These are phyloP conservation scores for Trichoderma gamsii DNA, from an alignment of 495 filamentous ascomycete species.

Conservation along the genomic window DNA sequence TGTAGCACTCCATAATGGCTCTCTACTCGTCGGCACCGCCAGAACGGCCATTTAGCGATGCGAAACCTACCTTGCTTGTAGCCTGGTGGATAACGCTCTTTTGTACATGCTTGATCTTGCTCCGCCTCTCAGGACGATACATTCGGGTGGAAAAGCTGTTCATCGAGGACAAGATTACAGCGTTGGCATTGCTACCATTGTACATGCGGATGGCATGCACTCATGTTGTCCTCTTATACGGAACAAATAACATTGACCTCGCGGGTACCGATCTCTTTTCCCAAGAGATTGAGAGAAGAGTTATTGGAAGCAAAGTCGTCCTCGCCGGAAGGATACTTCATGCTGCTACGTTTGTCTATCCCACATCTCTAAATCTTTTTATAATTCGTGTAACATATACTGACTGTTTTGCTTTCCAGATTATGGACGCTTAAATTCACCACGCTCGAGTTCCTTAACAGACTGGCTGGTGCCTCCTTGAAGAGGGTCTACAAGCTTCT, in stretches of 20 bases:
- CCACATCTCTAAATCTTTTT: not conserved
- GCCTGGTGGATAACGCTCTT: constrained; percentile 73
- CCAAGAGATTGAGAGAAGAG: constrained; percentile 33
- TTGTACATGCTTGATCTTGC: constrained; percentile 58
- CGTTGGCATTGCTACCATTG: constrained; percentile 60
- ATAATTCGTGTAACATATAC: not conserved
- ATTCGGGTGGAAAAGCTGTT: constrained; percentile 63
- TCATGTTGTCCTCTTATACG: constrained; percentile 63
- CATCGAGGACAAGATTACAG: constrained; percentile 69
- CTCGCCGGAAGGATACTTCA: constrained; percentile 49
- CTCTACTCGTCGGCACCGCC: constrained; percentile 40
- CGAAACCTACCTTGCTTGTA: constrained; percentile 61
- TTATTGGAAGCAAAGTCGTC: constrained; percentile 45
- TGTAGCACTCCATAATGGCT: constrained; percentile 17
- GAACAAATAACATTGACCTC: constrained; percentile 61
- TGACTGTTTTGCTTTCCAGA: constrained; percentile 31
- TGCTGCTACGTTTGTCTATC: constrained; percentile 42
- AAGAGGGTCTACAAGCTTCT: constrained; percentile 51
- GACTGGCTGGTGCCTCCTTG: constrained; percentile 42
- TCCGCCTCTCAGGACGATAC: constrained; percentile 60
- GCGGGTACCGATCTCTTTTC: constrained; percentile 23
- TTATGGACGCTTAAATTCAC: constrained; percentile 78
- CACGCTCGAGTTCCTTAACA: constrained; percentile 68
- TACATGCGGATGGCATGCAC: constrained; percentile 61
- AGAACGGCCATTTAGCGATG: constrained; percentile 37